These are phyloP conservation scores for Williopsis jadinii DNA, from an alignment of 1,139 yeast genomes.

Conservation along the genomic window DNA sequence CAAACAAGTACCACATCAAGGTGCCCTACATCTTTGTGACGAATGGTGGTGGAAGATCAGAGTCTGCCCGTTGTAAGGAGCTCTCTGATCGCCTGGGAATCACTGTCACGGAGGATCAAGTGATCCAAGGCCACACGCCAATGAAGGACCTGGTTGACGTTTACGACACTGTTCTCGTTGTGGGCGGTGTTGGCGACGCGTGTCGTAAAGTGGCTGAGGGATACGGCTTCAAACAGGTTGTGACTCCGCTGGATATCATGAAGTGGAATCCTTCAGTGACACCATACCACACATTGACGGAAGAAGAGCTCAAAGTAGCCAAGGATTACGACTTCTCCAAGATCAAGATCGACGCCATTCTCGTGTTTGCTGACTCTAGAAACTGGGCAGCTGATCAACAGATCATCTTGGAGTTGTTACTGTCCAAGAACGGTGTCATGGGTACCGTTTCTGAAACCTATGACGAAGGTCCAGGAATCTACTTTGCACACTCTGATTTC, in stretches of 20 bases:
- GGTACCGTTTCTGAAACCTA: slow-evolving; percentile 65
- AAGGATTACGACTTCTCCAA: slow-evolving; percentile 60
- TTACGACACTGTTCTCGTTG: slow-evolving; percentile 67
- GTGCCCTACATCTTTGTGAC: slow-evolving; percentile 87
- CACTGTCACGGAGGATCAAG: slow-evolving; percentile 63
- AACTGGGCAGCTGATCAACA: slow-evolving; percentile 92
- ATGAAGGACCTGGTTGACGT: slow-evolving; percentile 68
- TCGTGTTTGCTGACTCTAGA: slow-evolving; percentile 77
- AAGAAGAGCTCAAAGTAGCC: slow-evolving; percentile 54
- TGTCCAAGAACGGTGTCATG: slow-evolving; percentile 74
- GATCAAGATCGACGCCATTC: slow-evolving; percentile 57
- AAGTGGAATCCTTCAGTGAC: slow-evolving; percentile 83
- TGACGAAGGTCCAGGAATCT: slow-evolving; percentile 74
- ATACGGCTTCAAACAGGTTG: slow-evolving; percentile 71
- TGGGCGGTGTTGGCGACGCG: slow-evolving; percentile 82
- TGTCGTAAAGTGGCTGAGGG: slow-evolving; percentile 73
- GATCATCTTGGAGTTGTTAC: slow-evolving; percentile 67
- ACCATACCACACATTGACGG: slow-evolving; percentile 70
- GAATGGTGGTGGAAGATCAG: slow-evolving; percentile 86
- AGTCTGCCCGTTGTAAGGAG: slow-evolving; percentile 61
- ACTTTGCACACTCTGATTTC: slow-evolving; percentile 83
- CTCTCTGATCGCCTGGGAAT: slow-evolving; percentile 53
- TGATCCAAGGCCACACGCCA: slow-evolving; percentile 86
- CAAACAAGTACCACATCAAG: slow-evolving; percentile 67
- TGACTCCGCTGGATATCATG: slow-evolving; percentile 71